Evolutionary conservation across 257 asterid genomes (phyloP).

Genomic region (Handroanthus guayacan): DNA sequence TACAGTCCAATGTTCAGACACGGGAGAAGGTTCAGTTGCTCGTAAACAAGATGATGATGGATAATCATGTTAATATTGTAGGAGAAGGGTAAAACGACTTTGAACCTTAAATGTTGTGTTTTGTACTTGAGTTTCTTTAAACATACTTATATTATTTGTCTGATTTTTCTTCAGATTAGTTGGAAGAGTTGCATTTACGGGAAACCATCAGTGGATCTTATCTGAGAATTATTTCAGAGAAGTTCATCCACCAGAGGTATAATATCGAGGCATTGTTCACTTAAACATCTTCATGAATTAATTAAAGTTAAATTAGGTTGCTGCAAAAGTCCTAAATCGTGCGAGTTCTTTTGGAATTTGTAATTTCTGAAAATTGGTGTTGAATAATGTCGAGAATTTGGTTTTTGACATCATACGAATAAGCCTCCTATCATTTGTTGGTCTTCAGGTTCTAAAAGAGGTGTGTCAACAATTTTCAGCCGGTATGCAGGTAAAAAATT

Average conservation of each 20-base stretch:
- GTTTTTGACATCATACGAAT: constrained; percentile 1
- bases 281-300: neutral
- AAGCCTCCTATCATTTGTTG: neutral
- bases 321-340: neutral
- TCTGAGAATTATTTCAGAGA: constrained; percentile 55
- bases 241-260: constrained; percentile 80
- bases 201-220: constrained; percentile 81
- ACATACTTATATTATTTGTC: constrained; percentile 7
- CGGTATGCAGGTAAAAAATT: constrained; percentile 80
- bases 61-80: constrained; percentile 68
- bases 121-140: neutral
- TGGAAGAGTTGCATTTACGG: constrained; percentile 87
- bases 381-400: neutral
- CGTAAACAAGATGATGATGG: constrained; percentile 89
- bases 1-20: constrained; percentile 42
- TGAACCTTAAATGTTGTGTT: constrained; percentile 2
- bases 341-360: neutral
- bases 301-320: neutral
- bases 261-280: neutral
- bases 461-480: constrained; percentile 73
- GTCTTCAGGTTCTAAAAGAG: constrained; percentile 73
- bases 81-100: constrained; percentile 80
- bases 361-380: neutral
- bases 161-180: constrained; percentile 62
- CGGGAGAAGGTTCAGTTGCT: constrained; percentile 66